Percentiles rank a stretch among this genome's conserved stretches.
These are phyloP conservation scores for Thermothelomyces thermophilus DNA, from an alignment of 2,329 filamentous ascomycete species.

Conservation along the genomic window DNA sequence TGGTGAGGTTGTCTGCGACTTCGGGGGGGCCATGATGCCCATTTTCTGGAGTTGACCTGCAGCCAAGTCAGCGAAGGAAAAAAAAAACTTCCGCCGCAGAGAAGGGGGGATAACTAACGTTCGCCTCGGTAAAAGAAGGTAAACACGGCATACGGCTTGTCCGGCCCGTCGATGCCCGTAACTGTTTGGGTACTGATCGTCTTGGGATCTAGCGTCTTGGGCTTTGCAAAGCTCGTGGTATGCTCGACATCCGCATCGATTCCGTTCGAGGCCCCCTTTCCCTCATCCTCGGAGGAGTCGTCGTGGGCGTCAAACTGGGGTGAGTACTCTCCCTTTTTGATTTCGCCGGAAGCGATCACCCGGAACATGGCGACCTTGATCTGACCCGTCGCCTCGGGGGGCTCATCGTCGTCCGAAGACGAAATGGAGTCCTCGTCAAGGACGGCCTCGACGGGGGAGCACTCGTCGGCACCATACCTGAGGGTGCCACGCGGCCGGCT, in stretches of 20 bases:
- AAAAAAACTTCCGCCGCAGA: background rate
- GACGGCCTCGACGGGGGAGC: conserved; percentile 64
- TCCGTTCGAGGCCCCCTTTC: conserved; percentile 44
- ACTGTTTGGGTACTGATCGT: conserved; percentile 98
- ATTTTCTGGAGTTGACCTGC: conserved; percentile 93
- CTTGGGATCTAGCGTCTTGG: conserved; percentile 91
- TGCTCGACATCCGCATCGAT: conserved; percentile 86
- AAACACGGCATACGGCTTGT: conserved; percentile 93
- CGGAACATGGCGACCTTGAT: conserved; percentile 98
- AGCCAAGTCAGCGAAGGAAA: conserved; percentile 15
- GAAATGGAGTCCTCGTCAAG: conserved; percentile 67
- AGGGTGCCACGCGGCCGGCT: conserved; percentile 53
- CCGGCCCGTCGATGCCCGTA: conserved; percentile 93
- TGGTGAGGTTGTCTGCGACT: conserved; percentile 55
- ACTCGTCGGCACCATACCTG: conserved; percentile 71
- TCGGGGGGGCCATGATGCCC: conserved; percentile 70
- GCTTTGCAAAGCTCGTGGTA: conserved; percentile 95
- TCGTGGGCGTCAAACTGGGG: conserved; percentile 97
- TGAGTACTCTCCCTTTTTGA: conserved; percentile 96
- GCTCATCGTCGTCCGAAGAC: conserved; percentile 73
- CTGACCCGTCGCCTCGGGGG: conserved; percentile 89
- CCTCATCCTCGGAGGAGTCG: conserved; percentile 67
- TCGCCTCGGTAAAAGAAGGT: conserved; percentile 97
- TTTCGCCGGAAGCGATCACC: conserved; percentile 90
- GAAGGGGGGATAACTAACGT: conserved; percentile 53